Percentiles rank a stretch among this genome's conserved stretches.
Evolutionary conservation across 2,329 filamentous ascomycete genomes (phyloP).

Genomic region (Capronia coronata): DNA sequence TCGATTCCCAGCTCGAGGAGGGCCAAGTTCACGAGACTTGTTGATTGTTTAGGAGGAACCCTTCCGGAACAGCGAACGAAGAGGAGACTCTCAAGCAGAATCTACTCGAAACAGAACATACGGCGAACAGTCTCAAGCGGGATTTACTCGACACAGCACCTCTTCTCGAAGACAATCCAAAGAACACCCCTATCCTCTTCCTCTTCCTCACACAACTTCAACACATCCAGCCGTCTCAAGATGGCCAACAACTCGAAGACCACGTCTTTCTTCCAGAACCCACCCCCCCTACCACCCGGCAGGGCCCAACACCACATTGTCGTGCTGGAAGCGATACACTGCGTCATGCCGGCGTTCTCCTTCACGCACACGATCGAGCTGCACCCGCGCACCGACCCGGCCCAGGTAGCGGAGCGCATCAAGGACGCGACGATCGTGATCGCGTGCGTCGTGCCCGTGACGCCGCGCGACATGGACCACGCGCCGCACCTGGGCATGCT

Average conservation of each 20-base stretch:
- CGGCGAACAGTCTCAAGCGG: no score
- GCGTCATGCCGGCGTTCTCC: conserved; percentile 36
- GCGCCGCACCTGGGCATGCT: conserved; percentile 42
- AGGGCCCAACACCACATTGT: conserved; percentile 42
- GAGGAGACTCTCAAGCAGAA: no score
- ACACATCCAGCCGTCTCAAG: neutral
- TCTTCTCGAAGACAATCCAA: conserved; percentile 1
- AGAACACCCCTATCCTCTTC: no score
- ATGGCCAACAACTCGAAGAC: neutral
- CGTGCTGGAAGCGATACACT: conserved; percentile 42
- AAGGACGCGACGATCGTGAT: conserved; percentile 44
- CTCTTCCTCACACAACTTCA: neutral
- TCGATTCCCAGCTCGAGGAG: no score
- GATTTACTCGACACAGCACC: no score
- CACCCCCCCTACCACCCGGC: conserved; percentile 20
- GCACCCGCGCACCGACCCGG: conserved; percentile 34
- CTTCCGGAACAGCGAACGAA: no score
- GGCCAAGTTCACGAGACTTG: no score
- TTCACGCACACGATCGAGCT: conserved; percentile 41
- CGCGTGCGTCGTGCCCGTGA: conserved; percentile 38
- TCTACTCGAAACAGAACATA: no score
- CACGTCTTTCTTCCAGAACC: neutral
- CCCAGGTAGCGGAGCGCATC: conserved; percentile 39
- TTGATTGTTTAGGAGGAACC: no score
- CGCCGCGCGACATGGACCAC: conserved; percentile 37